phyloP scores from a whole-genome alignment of 192 early-diverging fungal species.

The Jimgerdemannia lactiflua region DNA sequence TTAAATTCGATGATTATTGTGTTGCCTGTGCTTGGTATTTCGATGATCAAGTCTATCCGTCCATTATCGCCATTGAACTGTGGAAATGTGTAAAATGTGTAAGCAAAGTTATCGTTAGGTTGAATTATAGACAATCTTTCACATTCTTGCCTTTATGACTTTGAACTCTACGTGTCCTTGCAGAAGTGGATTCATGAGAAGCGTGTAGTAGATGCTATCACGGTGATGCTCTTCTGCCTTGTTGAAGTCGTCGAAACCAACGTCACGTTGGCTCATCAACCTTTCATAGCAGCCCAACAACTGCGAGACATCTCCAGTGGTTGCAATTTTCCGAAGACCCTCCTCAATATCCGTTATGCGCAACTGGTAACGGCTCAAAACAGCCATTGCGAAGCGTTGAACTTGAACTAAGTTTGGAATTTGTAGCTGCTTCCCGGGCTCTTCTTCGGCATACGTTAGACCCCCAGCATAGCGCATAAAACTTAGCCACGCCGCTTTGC shows the following conservation, averaged over 20 bases:
- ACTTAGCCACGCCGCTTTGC: conserved; percentile 23
- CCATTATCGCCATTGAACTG: not conserved
- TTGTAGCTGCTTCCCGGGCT: conserved; percentile 17
- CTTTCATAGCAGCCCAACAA: not conserved
- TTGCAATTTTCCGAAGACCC: not conserved
- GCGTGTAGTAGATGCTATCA: not conserved
- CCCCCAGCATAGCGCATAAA: conserved; percentile 27
- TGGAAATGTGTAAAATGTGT: not conserved
- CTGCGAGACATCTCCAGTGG: not conserved
- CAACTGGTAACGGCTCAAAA: conserved; percentile 10
- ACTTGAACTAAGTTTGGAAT: conserved; percentile 29
- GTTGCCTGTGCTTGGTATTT: not conserved
- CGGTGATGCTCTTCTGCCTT: not conserved
- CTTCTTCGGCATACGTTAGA: conserved; percentile 19
- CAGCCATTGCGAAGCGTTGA: conserved; percentile 16
- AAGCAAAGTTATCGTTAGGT: not conserved
- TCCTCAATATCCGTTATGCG: not conserved
- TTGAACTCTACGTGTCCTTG: not conserved
- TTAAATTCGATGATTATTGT: not conserved
- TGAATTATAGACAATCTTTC: not conserved
- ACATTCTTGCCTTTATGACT: not conserved
- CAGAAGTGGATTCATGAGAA: not conserved
- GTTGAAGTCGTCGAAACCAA: not conserved
- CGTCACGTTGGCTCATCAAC: not conserved
- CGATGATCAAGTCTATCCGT: not conserved